Evolutionary conservation across 2,329 filamentous ascomycete species (phyloP).

Genomic region (Ceratocystis harringtonii): DNA sequence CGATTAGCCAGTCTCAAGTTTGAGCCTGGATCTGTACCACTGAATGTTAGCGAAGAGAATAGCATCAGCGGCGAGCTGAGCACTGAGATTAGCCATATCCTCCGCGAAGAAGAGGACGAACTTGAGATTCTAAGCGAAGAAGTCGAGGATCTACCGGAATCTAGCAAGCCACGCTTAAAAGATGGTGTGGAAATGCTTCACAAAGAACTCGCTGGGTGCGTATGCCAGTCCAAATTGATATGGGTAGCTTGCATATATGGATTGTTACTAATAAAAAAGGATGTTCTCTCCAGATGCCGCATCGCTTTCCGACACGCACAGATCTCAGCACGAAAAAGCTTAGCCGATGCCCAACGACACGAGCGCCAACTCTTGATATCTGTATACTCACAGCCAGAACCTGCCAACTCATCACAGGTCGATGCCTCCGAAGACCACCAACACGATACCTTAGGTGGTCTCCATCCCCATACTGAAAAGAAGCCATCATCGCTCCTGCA

Average conservation of each 20-base stretch:
- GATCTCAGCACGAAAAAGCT: slow-evolving; percentile 58
- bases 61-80: slow-evolving; percentile 55
- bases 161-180: slow-evolving; percentile 41
- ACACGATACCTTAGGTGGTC: slow-evolving; percentile 2
- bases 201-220: slow-evolving; percentile 56
- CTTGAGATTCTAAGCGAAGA: slow-evolving; percentile 69
- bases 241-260: not conserved
- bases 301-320: slow-evolving; percentile 68
- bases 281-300: slow-evolving; percentile 31
- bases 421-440: slow-evolving; percentile 20
- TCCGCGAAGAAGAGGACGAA: slow-evolving; percentile 70
- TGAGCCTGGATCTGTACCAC: slow-evolving; percentile 41
- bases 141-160: slow-evolving; percentile 47
- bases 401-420: slow-evolving; percentile 20
- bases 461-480: slow-evolving; percentile 21
- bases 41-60: slow-evolving; percentile 34
- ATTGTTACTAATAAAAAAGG: slow-evolving; percentile 15
- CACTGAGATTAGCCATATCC: slow-evolving; percentile 60
- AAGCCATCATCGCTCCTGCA: slow-evolving; percentile 20
- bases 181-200: slow-evolving; percentile 51
- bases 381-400: slow-evolving; percentile 37
- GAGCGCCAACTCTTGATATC: slow-evolving; percentile 65
- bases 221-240: not conserved
- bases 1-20: slow-evolving; percentile 44
- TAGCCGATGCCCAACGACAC: slow-evolving; percentile 56